phyloP scores from a whole-genome alignment of 2,329 filamentous ascomycete genomes.

The Hypoxylon sp. region DNA sequence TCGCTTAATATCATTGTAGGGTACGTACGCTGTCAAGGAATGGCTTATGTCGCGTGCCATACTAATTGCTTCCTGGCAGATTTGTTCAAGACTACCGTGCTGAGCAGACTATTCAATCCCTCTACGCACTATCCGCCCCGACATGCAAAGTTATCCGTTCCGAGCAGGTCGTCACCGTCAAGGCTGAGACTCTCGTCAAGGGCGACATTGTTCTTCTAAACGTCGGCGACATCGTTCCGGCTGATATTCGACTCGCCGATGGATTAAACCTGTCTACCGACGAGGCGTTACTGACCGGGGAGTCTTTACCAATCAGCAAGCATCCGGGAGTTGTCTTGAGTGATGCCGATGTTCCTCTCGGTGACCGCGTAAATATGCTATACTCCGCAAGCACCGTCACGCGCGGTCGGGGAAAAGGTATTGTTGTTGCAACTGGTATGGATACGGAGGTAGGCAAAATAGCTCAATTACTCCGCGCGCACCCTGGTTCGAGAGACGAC shows the following conservation, averaged over 20 bases:
- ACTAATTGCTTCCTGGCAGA: slow-evolving; percentile 55
- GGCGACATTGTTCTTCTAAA: slow-evolving; percentile 75
- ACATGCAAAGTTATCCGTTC: slow-evolving; percentile 72
- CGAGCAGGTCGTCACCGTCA: slow-evolving; percentile 65
- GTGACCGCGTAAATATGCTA: slow-evolving; percentile 78
- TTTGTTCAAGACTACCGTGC: slow-evolving; percentile 73
- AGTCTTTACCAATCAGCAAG: slow-evolving; percentile 79
- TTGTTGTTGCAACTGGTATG: slow-evolving; percentile 81
- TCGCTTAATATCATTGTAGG: slow-evolving; percentile 77
- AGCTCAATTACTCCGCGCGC: slow-evolving; percentile 76
- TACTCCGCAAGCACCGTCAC: slow-evolving; percentile 82
- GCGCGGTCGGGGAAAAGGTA: slow-evolving; percentile 76
- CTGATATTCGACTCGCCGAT: slow-evolving; percentile 75
- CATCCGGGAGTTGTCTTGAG: slow-evolving; percentile 69
- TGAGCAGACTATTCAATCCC: slow-evolving; percentile 73
- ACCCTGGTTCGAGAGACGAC: slow-evolving; percentile 65
- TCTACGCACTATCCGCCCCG: slow-evolving; percentile 70
- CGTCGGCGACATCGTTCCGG: slow-evolving; percentile 78
- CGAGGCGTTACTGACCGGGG: slow-evolving; percentile 80
- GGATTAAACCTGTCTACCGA: slow-evolving; percentile 83
- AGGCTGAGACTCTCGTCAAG: slow-evolving; percentile 71
- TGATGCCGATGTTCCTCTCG: slow-evolving; percentile 70
- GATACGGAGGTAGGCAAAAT: slow-evolving; percentile 82
- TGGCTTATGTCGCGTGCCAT: neutral
- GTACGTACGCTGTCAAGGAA: slow-evolving; percentile 57